Evolutionary conservation across 768 basidiomycete genomes (phyloP), one percentile per base, ranked within the genome.

Genomic region (Thelephora aurantiotincta): DNA sequence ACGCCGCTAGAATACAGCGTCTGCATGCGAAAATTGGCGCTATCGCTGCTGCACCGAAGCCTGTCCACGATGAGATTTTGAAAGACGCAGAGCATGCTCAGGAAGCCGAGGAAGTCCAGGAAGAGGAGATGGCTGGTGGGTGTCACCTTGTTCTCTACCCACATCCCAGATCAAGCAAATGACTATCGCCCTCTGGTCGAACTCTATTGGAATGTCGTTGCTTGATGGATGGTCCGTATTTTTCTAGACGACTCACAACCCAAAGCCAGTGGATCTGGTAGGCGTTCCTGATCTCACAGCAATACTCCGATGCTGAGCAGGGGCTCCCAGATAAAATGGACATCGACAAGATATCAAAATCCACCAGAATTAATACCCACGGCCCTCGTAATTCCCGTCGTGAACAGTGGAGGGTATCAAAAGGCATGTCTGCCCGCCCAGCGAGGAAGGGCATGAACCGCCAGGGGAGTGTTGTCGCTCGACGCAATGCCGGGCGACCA

Each of bases 331-430:
- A 75, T 51, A 62, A 65, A 3, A 82, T 80, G 78, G 65, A 68
- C 46, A 57, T 80, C 36, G 81, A 86, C 41, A 49, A 54, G 3
- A 52, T 58, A 22, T 37, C 57, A 20, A 50, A 57, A n/a, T 47
- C 61, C 20, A 62, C 62, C 42, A 54, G 48, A 55, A 70, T 91
- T 52, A 91, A 89, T 7, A 93, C 90, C 2, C 86, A 91, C 55
- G 90, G 89, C 11, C 74, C 80, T 2, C 77, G 88, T 30, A 68
- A 71, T 44, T 83, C 85, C 43, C 69, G 90, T 50, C 71, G 85
- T 52, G 89, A 90, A 59, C 70, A 78, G 53, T 93, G 90, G 90
- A 68, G 88, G 59, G 65, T 65, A 48, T 81, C 88, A 19, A 93
- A 90, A 60, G 90, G 90, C 26, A 57, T 86, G 62, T 57, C 67